Evolutionary conservation across 192 early-diverging fungal genomes (phyloP).

Genomic region (Funneliformis mosseae): DNA sequence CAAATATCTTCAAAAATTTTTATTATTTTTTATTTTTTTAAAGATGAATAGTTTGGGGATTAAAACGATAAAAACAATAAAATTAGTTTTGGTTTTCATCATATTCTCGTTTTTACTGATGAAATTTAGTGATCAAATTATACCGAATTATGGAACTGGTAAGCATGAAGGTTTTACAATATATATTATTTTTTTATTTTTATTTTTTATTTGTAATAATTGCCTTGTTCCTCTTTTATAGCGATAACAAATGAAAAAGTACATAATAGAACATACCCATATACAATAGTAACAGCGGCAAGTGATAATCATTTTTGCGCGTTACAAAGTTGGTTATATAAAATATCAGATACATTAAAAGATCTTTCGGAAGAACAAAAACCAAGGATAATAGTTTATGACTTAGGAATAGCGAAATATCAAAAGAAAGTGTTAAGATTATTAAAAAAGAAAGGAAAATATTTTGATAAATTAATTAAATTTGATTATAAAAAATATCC

Average conservation of each 20-base stretch:
- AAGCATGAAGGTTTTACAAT: background rate
- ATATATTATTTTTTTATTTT: background rate
- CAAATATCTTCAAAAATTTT: too few species aligned
- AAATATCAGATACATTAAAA: background rate
- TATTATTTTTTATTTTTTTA: too few species aligned
- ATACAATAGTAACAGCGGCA: constrained; percentile 2
- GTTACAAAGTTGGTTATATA: constrained; percentile 2
- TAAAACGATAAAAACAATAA: background rate
- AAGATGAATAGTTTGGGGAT: too few species aligned
- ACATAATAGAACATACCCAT: background rate
- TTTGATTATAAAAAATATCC: constrained; percentile 51
- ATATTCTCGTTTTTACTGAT: background rate
- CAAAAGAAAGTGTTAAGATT: constrained; percentile 44
- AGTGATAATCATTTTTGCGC: constrained; percentile 17
- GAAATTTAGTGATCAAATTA: background rate
- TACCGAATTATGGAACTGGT: background rate
- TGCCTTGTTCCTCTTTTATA: background rate
- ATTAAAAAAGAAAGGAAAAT: constrained; percentile 38
- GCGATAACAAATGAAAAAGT: background rate
- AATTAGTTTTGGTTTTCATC: background rate
- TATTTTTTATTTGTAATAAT: too few species aligned
- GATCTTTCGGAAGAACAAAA: background rate
- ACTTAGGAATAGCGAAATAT: constrained; percentile 48
- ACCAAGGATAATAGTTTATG: constrained; percentile 49
- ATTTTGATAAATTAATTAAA: constrained; percentile 39